phyloP scores from a whole-genome alignment of 805 yeast genomes.

The Nakazawaea sp. region DNA sequence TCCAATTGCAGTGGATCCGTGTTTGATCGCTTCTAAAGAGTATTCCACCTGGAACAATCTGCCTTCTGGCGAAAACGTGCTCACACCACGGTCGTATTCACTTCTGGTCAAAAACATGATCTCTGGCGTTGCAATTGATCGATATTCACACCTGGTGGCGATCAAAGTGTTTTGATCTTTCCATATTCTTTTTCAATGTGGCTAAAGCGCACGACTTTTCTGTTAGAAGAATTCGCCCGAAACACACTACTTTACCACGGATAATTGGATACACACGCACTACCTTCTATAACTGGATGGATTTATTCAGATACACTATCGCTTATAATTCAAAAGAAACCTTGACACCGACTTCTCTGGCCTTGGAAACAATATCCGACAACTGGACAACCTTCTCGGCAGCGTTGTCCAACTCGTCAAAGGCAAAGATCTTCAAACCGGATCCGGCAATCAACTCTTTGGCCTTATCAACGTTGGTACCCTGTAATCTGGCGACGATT shows the following conservation, averaged over 20 bases:
- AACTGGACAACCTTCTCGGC: slow-evolving; percentile 90
- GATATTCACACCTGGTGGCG: too few relatives aligned
- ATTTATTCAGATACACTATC: too few relatives aligned
- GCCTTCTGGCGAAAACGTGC: slow-evolving; percentile 98
- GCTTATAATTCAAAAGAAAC: slow-evolving; percentile 13
- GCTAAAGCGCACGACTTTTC: too few relatives aligned
- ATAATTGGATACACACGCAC: too few relatives aligned
- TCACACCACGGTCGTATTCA: slow-evolving; percentile 98
- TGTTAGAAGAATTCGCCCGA: too few relatives aligned
- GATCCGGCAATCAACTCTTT: slow-evolving; percentile 78
- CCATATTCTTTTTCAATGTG: too few relatives aligned
- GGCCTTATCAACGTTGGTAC: slow-evolving; percentile 91
- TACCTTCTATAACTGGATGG: too few relatives aligned
- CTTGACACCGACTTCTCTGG: slow-evolving; percentile 15
- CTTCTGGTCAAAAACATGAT: slow-evolving; percentile 99
- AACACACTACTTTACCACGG: too few relatives aligned
- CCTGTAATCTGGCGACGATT: slow-evolving; percentile 97
- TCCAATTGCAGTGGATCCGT: slow-evolving; percentile 98
- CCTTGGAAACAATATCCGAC: slow-evolving; percentile 22
- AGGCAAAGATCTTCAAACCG: slow-evolving; percentile 88
- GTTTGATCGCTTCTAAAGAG: slow-evolving; percentile 93
- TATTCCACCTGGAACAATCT: slow-evolving; percentile 97
- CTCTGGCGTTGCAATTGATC: too few relatives aligned
- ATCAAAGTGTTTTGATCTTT: too few relatives aligned
- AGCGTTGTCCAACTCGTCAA: slow-evolving; percentile 92